Conservation (phyloP, 2,329 filamentous ascomycete genomes). For the Cordyceps cicadae region DNA sequence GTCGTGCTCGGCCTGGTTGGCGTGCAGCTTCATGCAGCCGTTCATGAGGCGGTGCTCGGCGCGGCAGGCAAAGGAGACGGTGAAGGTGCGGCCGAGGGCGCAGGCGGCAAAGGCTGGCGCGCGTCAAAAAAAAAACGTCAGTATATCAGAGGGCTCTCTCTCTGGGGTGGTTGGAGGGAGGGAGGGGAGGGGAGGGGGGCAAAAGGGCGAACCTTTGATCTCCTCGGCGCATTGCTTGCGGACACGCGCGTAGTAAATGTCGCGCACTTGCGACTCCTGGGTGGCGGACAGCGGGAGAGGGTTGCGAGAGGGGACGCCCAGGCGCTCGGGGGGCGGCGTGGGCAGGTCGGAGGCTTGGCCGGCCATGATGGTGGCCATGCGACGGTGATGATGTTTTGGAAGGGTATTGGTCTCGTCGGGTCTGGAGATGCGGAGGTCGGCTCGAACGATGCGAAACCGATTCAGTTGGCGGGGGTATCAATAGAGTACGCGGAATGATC, state of each 20-base stretch:
- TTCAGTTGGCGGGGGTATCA: too few relatives aligned
- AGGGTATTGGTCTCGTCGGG: neutral
- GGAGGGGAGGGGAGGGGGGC: neutral
- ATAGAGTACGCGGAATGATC: neutral
- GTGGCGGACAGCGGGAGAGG: slow-evolving; percentile 74
- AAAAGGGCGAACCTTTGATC: slow-evolving; percentile 57
- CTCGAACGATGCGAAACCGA: neutral
- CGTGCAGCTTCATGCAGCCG: slow-evolving; percentile 79
- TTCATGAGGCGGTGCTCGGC: slow-evolving; percentile 80
- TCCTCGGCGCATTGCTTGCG: slow-evolving; percentile 66
- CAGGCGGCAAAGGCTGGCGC: slow-evolving; percentile 81
- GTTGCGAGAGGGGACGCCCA: slow-evolving; percentile 56
- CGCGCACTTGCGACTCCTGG: slow-evolving; percentile 74
- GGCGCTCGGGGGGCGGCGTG: slow-evolving; percentile 24
- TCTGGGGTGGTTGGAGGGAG: too few relatives aligned
- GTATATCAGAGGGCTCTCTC: neutral
- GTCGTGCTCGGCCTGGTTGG: slow-evolving; percentile 78
- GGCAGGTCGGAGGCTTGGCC: slow-evolving; percentile 13
- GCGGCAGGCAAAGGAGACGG: slow-evolving; percentile 79
- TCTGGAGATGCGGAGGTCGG: neutral
- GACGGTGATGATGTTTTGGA: neutral
- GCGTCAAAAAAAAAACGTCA: neutral
- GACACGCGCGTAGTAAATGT: slow-evolving; percentile 74
- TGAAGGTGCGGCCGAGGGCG: slow-evolving; percentile 77
- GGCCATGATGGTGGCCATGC: slow-evolving; percentile 25